These are phyloP conservation scores for Verbena officinalis DNA, from an alignment of 257 asterid genomes.

Conservation along the genomic window DNA sequence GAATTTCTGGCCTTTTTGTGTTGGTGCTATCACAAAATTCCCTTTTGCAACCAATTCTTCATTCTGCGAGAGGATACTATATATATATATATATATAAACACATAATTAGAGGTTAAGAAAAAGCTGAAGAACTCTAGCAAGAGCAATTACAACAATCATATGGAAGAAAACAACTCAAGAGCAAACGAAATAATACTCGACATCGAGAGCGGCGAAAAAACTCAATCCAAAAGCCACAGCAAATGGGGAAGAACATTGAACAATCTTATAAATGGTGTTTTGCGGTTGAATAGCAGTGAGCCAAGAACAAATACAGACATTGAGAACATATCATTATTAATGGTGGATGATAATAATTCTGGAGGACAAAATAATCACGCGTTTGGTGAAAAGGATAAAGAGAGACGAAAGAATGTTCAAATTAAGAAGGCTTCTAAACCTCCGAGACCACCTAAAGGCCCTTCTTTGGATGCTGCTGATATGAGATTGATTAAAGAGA, in stretches of 20 bases:
- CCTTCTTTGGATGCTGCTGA: constrained; percentile 64
- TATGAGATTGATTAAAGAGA: constrained; percentile 53
- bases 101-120: neutral
- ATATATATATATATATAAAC: neutral
- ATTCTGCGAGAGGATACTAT: neutral
- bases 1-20: neutral
- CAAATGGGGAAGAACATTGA: constrained; percentile 35
- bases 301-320: constrained; percentile 9
- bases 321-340: constrained; percentile 28
- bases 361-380: constrained; percentile 23
- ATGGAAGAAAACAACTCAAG: constrained; percentile 39
- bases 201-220: constrained; percentile 42
- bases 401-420: constrained; percentile 34
- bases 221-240: neutral
- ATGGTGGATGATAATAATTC: constrained; percentile 34
- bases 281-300: constrained; percentile 29
- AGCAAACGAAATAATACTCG: constrained; percentile 36
- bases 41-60: neutral
- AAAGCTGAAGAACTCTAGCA: constrained; percentile 9
- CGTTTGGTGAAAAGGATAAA: constrained; percentile 31
- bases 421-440: constrained; percentile 47
- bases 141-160: constrained; percentile 22
- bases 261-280: constrained; percentile 38
- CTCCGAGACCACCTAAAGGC: constrained; percentile 75
- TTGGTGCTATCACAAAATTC: neutral